Percentiles rank a stretch among this genome's conserved stretches.
Conservation (phyloP, 768 basidiomycete species). For the Calocybe gangraenosa region DNA sequence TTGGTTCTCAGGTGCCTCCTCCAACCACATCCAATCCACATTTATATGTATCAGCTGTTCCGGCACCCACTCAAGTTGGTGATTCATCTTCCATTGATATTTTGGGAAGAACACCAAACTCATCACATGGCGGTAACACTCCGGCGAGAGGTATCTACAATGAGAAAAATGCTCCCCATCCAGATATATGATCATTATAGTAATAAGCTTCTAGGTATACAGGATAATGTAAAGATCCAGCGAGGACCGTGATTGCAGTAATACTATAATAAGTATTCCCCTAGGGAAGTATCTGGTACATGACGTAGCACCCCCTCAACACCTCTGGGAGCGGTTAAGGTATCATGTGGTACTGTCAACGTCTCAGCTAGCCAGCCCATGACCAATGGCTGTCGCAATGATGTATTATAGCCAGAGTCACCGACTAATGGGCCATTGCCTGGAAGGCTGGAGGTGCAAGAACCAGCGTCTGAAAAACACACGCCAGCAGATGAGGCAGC, state of each 20-base stretch:
- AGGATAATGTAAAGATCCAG: neutral
- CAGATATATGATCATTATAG: too few species aligned
- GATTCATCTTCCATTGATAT: slow-evolving; percentile 21
- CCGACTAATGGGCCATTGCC: slow-evolving; percentile 4
- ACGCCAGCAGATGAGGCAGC: slow-evolving; percentile 32
- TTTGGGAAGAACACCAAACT: slow-evolving; percentile 50
- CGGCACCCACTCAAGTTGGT: slow-evolving; percentile 14
- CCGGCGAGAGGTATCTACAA: slow-evolving; percentile 32
- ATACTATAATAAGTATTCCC: slow-evolving; percentile 23
- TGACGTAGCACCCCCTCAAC: neutral
- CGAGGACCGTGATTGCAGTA: too few species aligned
- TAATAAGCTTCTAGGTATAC: too few species aligned
- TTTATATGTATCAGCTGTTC: slow-evolving; percentile 17
- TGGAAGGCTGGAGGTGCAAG: slow-evolving; percentile 5
- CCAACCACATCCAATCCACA: slow-evolving; percentile 31
- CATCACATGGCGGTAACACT: slow-evolving; percentile 55
- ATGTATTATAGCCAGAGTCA: neutral
- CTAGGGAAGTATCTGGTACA: slow-evolving; percentile 4
- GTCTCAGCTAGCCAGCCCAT: slow-evolving; percentile 8
- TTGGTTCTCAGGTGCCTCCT: slow-evolving; percentile 39
- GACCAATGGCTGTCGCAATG: slow-evolving; percentile 3
- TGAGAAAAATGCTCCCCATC: slow-evolving; percentile 1
- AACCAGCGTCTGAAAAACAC: slow-evolving; percentile 6
- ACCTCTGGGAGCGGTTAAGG: neutral
- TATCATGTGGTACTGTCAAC: slow-evolving; percentile 1